Evolutionary conservation across 441 rosid species (phyloP).

Genomic region (Gossypium davidsonii): DNA sequence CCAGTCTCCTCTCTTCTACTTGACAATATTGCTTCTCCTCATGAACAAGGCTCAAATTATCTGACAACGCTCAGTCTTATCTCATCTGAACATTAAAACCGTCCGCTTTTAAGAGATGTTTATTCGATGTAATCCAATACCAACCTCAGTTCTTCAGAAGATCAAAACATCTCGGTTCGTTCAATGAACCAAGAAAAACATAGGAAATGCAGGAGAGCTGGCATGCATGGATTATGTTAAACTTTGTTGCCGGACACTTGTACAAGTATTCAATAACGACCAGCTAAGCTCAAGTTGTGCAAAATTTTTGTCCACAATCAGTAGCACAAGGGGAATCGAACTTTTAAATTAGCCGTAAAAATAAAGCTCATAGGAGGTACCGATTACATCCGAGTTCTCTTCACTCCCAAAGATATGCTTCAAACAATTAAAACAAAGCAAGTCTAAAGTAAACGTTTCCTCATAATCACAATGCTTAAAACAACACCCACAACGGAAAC

Average conservation of each 20-base stretch:
- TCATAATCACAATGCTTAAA: conserved; percentile 27
- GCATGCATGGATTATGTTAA: not conserved
- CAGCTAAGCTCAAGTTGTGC: not conserved
- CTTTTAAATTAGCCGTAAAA: conserved; percentile 20
- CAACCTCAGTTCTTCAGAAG: conserved; percentile 6
- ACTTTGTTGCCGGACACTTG: not conserved
- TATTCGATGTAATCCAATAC: not conserved
- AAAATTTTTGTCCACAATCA: not conserved
- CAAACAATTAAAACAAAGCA: conserved; percentile 24
- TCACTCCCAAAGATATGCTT: conserved; percentile 7
- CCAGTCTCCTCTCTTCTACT: not conserved
- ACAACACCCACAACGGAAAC: conserved; percentile 37
- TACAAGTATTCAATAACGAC: not conserved
- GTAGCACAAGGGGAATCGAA: not conserved
- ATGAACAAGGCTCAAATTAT: not conserved
- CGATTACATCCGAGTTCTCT: conserved; percentile 11
- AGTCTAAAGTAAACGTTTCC: conserved; percentile 28
- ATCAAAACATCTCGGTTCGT: not conserved
- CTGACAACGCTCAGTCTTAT: not conserved
- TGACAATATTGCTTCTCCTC: not conserved
- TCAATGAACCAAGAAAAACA: not conserved
- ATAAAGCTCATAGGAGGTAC: conserved; percentile 19
- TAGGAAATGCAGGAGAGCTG: not conserved
- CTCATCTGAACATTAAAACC: not conserved
- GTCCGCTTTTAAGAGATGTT: not conserved